A percentile compares a stretch with the other conserved stretches of the same genome.
Evolutionary conservation across 352 stramenopile species (phyloP).

Genomic region (Globisporangium polare): DNA sequence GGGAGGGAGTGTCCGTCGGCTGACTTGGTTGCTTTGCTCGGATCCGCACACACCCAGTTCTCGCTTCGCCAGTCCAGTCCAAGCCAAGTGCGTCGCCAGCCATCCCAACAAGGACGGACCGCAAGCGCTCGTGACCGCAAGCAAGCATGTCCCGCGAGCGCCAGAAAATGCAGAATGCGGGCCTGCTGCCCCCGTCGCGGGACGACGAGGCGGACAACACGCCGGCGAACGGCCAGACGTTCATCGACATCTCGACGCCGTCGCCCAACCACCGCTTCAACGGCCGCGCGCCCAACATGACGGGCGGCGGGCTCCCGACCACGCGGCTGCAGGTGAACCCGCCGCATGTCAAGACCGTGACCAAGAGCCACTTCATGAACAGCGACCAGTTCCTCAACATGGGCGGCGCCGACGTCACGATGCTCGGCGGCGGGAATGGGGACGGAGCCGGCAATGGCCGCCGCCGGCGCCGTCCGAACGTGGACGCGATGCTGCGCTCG

Average conservation of each 20-base stretch:
- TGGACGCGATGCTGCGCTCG: slow-evolving; percentile 65
- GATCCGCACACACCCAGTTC: neutral
- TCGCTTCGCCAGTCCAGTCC: neutral
- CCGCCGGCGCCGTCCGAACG: slow-evolving; percentile 44
- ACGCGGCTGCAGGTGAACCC: slow-evolving; percentile 15
- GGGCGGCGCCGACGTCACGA: slow-evolving; percentile 24
- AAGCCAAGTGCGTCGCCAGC: too few species aligned
- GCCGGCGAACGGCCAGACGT: slow-evolving; percentile 43
- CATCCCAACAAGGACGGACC: neutral
- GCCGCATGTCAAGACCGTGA: slow-evolving; percentile 25
- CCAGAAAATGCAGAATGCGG: slow-evolving; percentile 38
- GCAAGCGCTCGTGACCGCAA: neutral
- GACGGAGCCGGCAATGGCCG: slow-evolving; percentile 27
- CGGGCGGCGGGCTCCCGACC: slow-evolving; percentile 5
- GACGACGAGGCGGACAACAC: slow-evolving; percentile 43
- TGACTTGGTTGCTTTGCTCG: too few species aligned
- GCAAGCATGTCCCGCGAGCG: slow-evolving; percentile 29
- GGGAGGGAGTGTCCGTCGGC: neutral
- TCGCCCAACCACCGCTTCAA: slow-evolving; percentile 30
- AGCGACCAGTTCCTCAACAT: slow-evolving; percentile 52
- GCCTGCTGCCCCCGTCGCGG: slow-evolving; percentile 14
- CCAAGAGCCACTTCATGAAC: slow-evolving; percentile 57
- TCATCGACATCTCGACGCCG: slow-evolving; percentile 69
- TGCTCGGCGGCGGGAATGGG: slow-evolving; percentile 25
- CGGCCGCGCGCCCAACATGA: slow-evolving; percentile 12